Conservation (phyloP, 306 rosid species). For the Cicer cuneatum region DNA sequence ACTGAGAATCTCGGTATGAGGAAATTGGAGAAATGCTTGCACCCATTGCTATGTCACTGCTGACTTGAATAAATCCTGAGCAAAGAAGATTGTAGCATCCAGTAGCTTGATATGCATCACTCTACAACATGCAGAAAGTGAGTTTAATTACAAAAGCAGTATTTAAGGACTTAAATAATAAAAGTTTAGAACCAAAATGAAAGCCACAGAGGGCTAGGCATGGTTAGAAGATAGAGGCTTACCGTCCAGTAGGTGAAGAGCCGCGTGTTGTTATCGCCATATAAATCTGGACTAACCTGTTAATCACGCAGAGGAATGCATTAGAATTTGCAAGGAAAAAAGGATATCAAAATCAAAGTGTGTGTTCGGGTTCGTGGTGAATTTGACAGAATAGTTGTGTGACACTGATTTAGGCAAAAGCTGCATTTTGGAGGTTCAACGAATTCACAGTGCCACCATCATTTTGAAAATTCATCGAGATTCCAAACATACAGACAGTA, state of each 20-base stretch:
- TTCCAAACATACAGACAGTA: too few relatives aligned
- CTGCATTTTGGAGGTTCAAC: too few relatives aligned
- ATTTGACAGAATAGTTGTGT: too few relatives aligned
- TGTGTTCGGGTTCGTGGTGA: background rate
- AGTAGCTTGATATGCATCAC: constrained; percentile 99
- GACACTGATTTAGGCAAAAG: too few relatives aligned
- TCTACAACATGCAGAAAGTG: constrained; percentile 51
- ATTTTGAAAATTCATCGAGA: too few relatives aligned
- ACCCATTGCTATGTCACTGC: constrained; percentile 91
- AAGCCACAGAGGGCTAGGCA: background rate
- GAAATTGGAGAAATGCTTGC: constrained; percentile 96
- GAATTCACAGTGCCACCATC: too few relatives aligned
- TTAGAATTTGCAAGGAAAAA: constrained; percentile 20
- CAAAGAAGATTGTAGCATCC: constrained; percentile 99
- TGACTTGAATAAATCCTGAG: constrained; percentile 96
- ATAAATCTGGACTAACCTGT: constrained; percentile 96
- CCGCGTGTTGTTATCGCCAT: constrained; percentile 94
- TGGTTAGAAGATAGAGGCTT: constrained; percentile 38
- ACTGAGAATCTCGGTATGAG: constrained; percentile 67
- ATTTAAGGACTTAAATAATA: background rate
- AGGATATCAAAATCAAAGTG: background rate
- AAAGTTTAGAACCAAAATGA: background rate
- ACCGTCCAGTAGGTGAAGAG: constrained; percentile 99
- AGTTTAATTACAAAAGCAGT: background rate
- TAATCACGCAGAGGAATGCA: constrained; percentile 16